Conservation (phyloP, 129 eudicot genomes). For the Deinandra increscens region DNA sequence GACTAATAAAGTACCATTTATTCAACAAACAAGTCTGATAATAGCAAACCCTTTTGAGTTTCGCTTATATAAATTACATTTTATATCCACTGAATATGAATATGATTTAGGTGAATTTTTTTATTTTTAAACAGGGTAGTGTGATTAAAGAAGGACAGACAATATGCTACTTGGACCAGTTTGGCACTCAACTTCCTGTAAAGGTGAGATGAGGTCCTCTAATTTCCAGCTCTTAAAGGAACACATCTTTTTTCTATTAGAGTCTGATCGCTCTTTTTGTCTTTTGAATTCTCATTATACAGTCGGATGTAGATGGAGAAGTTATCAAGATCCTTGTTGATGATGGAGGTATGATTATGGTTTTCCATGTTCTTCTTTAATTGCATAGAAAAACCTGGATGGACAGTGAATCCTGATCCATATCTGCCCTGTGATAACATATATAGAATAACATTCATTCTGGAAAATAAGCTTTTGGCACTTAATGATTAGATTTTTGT, state of each 20-base stretch:
- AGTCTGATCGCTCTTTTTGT: slow-evolving; percentile 3
- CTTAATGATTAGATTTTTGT: background rate
- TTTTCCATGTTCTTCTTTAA: background rate
- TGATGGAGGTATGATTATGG: slow-evolving; percentile 58
- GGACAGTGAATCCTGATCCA: background rate
- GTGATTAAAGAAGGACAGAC: slow-evolving; percentile 66
- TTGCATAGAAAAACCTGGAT: background rate
- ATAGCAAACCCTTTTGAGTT: background rate
- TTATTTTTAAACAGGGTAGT: slow-evolving; percentile 49
- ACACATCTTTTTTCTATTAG: background rate
- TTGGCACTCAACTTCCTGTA: slow-evolving; percentile 57
- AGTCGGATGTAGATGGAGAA: slow-evolving; percentile 79
- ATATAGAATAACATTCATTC: background rate
- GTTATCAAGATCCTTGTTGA: slow-evolving; percentile 58
- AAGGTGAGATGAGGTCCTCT: slow-evolving; percentile 35
- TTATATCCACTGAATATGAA: background rate
- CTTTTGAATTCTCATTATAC: slow-evolving; percentile 25
- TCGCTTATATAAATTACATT: background rate
- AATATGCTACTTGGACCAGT: slow-evolving; percentile 71
- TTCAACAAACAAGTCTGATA: background rate
- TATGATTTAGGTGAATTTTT: background rate
- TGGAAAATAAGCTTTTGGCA: background rate
- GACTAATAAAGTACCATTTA: background rate
- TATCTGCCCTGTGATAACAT: background rate
- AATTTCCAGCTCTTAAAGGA: background rate